These are phyloP conservation scores for Alectoria sarmentosa DNA, from an alignment of 495 filamentous ascomycete genomes.

Conservation along the genomic window DNA sequence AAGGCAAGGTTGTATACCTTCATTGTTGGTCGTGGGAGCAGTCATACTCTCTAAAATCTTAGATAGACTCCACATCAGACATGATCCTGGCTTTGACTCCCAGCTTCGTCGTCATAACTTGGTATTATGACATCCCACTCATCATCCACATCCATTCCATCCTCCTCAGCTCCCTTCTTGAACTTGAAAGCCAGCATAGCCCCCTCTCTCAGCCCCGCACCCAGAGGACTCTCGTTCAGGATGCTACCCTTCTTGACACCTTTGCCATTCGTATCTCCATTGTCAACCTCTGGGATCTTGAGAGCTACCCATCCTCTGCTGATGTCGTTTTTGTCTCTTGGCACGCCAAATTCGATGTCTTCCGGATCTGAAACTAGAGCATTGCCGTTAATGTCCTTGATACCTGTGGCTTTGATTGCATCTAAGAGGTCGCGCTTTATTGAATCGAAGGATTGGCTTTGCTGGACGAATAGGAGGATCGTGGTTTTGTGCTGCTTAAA, in stretches of 20 bases:
- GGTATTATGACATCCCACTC: constrained; percentile 62
- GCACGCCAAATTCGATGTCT: constrained; percentile 48
- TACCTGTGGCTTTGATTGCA: constrained; percentile 38
- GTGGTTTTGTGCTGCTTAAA: constrained; percentile 77
- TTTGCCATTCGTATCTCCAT: constrained; percentile 35
- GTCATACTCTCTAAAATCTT: background rate
- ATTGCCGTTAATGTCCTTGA: constrained; percentile 41
- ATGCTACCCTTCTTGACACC: constrained; percentile 37
- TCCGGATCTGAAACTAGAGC: constrained; percentile 41
- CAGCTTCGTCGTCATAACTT: constrained; percentile 50
- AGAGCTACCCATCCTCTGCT: constrained; percentile 51
- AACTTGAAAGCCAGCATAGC: constrained; percentile 67
- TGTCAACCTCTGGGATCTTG: constrained; percentile 33
- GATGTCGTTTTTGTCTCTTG: constrained; percentile 48
- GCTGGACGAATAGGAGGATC: constrained; percentile 61
- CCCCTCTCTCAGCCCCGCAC: constrained; percentile 49
- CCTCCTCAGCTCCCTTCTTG: constrained; percentile 30
- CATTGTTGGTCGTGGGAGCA: no score
- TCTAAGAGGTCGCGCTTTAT: constrained; percentile 59
- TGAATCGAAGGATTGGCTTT: constrained; percentile 50
- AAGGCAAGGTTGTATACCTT: no score
- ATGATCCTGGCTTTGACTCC: constrained; percentile 7
- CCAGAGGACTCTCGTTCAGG: constrained; percentile 38
- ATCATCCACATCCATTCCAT: constrained; percentile 41
- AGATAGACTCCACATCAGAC: background rate